Conservation (phyloP, 768 basidiomycete genomes). For the Lentinula aciculospora region DNA sequence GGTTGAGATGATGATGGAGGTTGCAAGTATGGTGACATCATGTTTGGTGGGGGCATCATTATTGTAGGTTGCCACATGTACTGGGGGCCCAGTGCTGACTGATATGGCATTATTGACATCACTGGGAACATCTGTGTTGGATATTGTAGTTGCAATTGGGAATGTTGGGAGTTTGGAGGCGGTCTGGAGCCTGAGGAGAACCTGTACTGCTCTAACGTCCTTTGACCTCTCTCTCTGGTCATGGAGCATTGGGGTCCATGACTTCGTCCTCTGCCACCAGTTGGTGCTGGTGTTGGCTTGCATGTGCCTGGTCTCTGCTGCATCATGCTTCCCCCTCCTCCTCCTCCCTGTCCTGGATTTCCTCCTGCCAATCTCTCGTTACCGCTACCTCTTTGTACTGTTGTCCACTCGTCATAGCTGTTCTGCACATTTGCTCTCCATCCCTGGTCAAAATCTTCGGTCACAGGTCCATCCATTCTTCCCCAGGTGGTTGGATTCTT, state of each 20-base stretch:
- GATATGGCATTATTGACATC: background rate
- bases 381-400: background rate
- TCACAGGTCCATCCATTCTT: background rate
- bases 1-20: background rate
- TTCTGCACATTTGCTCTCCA: background rate
- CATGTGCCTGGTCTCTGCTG: background rate
- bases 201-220: too few species aligned
- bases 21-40: background rate
- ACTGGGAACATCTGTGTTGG: background rate
- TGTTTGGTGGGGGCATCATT: background rate
- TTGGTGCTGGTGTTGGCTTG: background rate
- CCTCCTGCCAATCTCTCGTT: background rate
- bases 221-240: background rate
- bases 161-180: background rate
- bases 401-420: background rate
- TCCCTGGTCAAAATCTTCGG: too few species aligned
- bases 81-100: background rate
- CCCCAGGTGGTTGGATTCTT: background rate
- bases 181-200: too few species aligned
- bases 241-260: background rate
- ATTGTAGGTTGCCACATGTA: background rate
- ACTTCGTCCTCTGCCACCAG: background rate
- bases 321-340: background rate
- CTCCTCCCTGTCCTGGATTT: background rate
- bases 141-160: background rate